Percentiles rank a stretch among this genome's conserved stretches.
These are phyloP conservation scores for Apocynum venetum DNA, from an alignment of 257 asterid genomes.

Conservation along the genomic window DNA sequence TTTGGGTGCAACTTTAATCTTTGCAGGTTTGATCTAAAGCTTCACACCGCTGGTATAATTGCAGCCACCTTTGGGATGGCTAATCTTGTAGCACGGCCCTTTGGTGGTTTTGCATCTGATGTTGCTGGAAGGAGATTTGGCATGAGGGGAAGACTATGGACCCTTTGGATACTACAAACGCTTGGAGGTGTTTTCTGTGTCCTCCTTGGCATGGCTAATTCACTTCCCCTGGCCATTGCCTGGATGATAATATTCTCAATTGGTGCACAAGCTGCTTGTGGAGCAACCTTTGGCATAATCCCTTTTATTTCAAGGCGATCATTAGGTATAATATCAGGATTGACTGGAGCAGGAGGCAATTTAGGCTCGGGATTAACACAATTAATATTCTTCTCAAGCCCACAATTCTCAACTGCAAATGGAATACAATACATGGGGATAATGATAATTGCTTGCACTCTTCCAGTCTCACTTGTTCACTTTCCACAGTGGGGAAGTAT, in stretches of 20 bases:
- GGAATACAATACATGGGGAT: constrained; percentile 42
- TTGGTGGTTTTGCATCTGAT: constrained; percentile 56
- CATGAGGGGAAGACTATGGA: constrained; percentile 70
- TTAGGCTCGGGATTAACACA: constrained; percentile 43
- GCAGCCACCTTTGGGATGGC: constrained; percentile 67
- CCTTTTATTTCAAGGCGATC: constrained; percentile 44
- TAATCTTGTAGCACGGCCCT: constrained; percentile 46
- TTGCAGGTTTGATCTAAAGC: constrained; percentile 48
- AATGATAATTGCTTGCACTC: constrained; percentile 49
- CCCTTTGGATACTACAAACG: constrained; percentile 48
- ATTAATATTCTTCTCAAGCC: constrained; percentile 29
- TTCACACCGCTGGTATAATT: constrained; percentile 46
- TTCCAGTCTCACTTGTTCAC: constrained; percentile 30
- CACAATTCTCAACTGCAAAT: constrained; percentile 23
- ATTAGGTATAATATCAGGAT: constrained; percentile 34
- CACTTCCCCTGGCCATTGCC: constrained; percentile 30
- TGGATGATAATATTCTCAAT: constrained; percentile 64
- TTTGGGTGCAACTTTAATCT: too few species aligned
- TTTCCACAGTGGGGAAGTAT: constrained; percentile 54
- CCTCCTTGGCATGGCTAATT: constrained; percentile 36
- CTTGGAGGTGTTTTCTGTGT: constrained; percentile 55
- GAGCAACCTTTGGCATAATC: constrained; percentile 42
- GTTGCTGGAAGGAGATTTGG: constrained; percentile 36
- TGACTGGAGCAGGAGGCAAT: constrained; percentile 41
- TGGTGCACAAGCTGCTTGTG: constrained; percentile 46